Conservation (phyloP, 2,329 filamentous ascomycete genomes). For the Neonectria faginata region DNA sequence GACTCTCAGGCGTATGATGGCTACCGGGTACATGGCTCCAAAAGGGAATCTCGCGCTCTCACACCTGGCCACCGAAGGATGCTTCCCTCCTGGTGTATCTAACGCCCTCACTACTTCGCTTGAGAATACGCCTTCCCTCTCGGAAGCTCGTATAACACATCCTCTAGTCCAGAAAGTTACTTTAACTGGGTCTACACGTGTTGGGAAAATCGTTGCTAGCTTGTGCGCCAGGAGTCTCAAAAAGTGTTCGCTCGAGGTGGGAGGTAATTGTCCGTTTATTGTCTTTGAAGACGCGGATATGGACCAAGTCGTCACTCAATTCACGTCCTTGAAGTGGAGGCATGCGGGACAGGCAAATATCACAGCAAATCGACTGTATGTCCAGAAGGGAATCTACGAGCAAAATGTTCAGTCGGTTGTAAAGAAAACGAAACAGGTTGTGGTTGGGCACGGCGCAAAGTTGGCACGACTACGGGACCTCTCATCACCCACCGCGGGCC, state of each 20-base stretch:
- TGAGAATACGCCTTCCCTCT: slow-evolving; percentile 55
- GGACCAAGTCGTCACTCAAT: slow-evolving; percentile 72
- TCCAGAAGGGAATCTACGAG: slow-evolving; percentile 69
- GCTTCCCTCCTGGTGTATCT: slow-evolving; percentile 79
- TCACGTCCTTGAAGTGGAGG: slow-evolving; percentile 71
- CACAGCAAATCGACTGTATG: slow-evolving; percentile 67
- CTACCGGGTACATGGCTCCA: no score
- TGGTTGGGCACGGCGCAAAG: slow-evolving; percentile 24
- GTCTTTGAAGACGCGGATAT: slow-evolving; percentile 75
- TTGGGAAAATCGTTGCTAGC: slow-evolving; percentile 64
- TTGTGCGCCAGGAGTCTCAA: slow-evolving; percentile 57
- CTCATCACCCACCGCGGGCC: slow-evolving; percentile 43
- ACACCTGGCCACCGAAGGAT: slow-evolving; percentile 75
- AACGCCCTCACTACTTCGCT: slow-evolving; percentile 59
- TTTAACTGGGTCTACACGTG: slow-evolving; percentile 65
- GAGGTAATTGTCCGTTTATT: slow-evolving; percentile 75
- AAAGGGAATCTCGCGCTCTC: slow-evolving; percentile 67
- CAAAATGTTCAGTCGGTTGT: slow-evolving; percentile 70
- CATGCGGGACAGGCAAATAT: slow-evolving; percentile 76
- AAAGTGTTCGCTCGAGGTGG: slow-evolving; percentile 75
- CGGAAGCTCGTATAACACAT: slow-evolving; percentile 56
- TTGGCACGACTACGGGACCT: slow-evolving; percentile 43
- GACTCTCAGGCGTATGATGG: no score
- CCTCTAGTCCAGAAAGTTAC: slow-evolving; percentile 28
- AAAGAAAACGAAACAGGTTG: slow-evolving; percentile 9